Evolutionary conservation across 1,284 basidiomycete species (phyloP).

Genomic region (Cutaneotrichosporon daszewskae): DNA sequence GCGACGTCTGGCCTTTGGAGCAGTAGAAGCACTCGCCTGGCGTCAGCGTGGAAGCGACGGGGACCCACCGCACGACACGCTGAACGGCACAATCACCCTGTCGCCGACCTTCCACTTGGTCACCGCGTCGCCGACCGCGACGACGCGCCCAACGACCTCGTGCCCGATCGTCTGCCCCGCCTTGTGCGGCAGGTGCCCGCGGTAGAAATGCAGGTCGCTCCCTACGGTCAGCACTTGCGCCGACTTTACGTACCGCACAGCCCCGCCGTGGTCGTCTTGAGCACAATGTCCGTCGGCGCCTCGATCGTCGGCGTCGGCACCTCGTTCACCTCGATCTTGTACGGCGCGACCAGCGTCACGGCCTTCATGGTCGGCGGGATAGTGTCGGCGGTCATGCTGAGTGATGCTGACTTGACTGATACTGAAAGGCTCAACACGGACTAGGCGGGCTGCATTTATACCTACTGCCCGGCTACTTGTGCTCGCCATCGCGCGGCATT

Average conservation of each 20-base stretch:
- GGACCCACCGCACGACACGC: conserved; percentile 69
- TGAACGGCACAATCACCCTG: conserved; percentile 79
- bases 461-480: too few relatives aligned
- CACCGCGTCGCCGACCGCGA: conserved; percentile 65
- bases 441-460: too few relatives aligned
- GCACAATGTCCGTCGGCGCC: conserved; percentile 29
- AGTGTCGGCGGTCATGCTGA: conserved; percentile 9
- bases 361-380: conserved; percentile 32
- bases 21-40: conserved; percentile 54
- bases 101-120: conserved; percentile 65
- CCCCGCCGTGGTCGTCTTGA: conserved; percentile 32
- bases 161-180: conserved; percentile 55
- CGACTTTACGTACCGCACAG: conserved; percentile 34
- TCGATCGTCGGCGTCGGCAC: conserved; percentile 28
- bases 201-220: conserved; percentile 74
- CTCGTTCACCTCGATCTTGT: conserved; percentile 29
- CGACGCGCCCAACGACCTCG: conserved; percentile 73
- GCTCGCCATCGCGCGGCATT: too few relatives aligned
- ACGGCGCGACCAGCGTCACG: conserved; percentile 28
- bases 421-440: too few relatives aligned
- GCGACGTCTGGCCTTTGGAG: conserved; percentile 64
- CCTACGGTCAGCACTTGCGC: conserved; percentile 51
- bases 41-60: background rate
- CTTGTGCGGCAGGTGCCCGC: conserved; percentile 52
- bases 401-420: too few relatives aligned